Base-by-base conservation (phyloP, 352 stramenopile genomes). In the Globisporangium nunn region DNA sequence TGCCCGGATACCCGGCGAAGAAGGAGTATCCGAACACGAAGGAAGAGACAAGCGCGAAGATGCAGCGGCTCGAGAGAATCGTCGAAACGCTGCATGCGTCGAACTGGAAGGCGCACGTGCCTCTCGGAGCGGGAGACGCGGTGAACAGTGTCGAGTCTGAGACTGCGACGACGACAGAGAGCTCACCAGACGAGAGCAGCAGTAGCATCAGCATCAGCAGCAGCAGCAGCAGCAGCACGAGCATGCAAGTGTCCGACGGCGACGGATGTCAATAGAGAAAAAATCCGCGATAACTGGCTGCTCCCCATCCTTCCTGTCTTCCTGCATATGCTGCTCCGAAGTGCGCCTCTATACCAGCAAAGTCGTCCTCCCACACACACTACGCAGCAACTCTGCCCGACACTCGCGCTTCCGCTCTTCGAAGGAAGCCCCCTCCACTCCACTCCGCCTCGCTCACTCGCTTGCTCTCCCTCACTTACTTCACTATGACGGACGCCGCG, bases 1-100 rank as follows among this genome's bases (percentile, higher is more conserved):
- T 91, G 14, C 67, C 74, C 6, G 64, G 71, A 1, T 89, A 77
- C 48, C 78, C 72, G 0, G 31, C 67, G 31, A 79, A 73, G 35
- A 37, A 10, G 8, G 23, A 29, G 28, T 10, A 39, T 1, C 3
- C 1, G 7, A 8, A 41, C 44, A 35, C 45, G 30, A 40, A 18
- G 11, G 37, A 43, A 4, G 37, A 10, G 44, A 49, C 15, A 18
- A 6, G n/a, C 3, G 44, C 7, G 44, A 49, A 12, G 44, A 31
- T 7, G 37, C 15, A 30, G 28, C 56, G 31, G 7, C 56, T 62
- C 23, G 41, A 47, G 17, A 28, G 5, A 14, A 47, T 62, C 31
- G 31, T 62, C 10, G 41, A 41, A 6, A 31, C 7, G 23, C 18
- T 49, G n/a, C 44, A 49, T 18, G 44, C 30, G 44, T 28, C 23